These are phyloP conservation scores for Mycena chlorophos DNA, from an alignment of 768 basidiomycete genomes.

Conservation along the genomic window DNA sequence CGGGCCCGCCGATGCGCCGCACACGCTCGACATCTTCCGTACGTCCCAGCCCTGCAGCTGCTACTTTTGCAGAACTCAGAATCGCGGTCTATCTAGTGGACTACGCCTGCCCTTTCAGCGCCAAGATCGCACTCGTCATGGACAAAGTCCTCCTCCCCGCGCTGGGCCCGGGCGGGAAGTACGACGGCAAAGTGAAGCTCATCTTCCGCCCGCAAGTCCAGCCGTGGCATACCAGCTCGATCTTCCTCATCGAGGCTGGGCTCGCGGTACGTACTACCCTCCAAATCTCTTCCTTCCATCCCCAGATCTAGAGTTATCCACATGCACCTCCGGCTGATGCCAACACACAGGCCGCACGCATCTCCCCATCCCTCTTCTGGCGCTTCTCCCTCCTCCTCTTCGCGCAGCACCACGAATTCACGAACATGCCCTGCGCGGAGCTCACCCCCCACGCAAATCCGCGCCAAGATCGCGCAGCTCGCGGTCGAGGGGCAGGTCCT, in stretches of 20 bases:
- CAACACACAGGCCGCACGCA: no score
- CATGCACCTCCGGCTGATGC: no score
- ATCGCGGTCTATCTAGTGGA: slow-evolving; percentile 57
- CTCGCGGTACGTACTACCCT: no score
- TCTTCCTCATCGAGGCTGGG: slow-evolving; percentile 76
- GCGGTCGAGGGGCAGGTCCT: slow-evolving; percentile 43
- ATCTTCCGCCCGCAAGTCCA: slow-evolving; percentile 73
- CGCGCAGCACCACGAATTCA: slow-evolving; percentile 74
- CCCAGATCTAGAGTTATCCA: no score
- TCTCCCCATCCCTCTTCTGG: slow-evolving; percentile 81
- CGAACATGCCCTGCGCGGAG: slow-evolving; percentile 68
- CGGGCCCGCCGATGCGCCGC: slow-evolving; percentile 59
- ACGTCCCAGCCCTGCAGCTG: slow-evolving; percentile 34
- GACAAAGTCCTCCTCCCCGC: slow-evolving; percentile 61
- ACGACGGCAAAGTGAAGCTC: slow-evolving; percentile 71
- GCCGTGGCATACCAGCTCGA: slow-evolving; percentile 77
- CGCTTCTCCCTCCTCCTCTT: slow-evolving; percentile 70
- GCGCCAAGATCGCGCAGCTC: slow-evolving; percentile 67
- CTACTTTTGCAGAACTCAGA: neutral
- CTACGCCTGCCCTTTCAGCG: slow-evolving; percentile 82
- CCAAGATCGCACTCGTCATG: slow-evolving; percentile 60
- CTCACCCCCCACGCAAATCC: slow-evolving; percentile 70
- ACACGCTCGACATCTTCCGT: slow-evolving; percentile 82
- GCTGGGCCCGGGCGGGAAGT: slow-evolving; percentile 58
- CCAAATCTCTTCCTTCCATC: no score